Conservation (phyloP, 495 filamentous ascomycete species). For the Aspergillus carlsbadensis region DNA sequence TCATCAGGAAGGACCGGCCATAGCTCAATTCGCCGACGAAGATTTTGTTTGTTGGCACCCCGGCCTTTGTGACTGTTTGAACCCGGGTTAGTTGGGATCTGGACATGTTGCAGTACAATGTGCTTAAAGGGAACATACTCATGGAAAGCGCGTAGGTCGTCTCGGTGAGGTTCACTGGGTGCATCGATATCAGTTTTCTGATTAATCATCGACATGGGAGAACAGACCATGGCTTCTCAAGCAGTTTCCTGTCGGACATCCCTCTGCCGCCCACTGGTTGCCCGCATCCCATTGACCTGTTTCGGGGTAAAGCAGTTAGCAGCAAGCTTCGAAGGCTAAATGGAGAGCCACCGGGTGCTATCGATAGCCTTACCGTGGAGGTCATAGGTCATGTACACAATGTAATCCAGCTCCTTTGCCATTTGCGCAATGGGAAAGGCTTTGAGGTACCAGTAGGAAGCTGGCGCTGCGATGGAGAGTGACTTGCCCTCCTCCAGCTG, state of each 20-base stretch:
- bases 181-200: too few species aligned
- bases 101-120: too few species aligned
- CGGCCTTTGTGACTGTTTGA: slow-evolving; percentile 50
- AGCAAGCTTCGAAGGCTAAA: background rate
- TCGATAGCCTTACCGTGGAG: slow-evolving; percentile 30
- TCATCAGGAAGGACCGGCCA: slow-evolving; percentile 8
- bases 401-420: slow-evolving; percentile 26
- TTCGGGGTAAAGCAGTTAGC: background rate
- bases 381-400: slow-evolving; percentile 41
- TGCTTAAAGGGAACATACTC: slow-evolving; percentile 12
- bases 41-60: slow-evolving; percentile 40
- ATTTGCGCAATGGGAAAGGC: slow-evolving; percentile 30
- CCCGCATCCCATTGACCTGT: slow-evolving; percentile 30
- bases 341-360: background rate
- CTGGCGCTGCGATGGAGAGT: slow-evolving; percentile 22
- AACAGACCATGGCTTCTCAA: slow-evolving; percentile 30
- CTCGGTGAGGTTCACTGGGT: slow-evolving; percentile 40
- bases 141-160: slow-evolving; percentile 37
- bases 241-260: slow-evolving; percentile 39
- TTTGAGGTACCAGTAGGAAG: slow-evolving; percentile 36
- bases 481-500: background rate
- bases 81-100: too few species aligned
- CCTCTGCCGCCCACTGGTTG: slow-evolving; percentile 20
- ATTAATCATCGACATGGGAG: too few species aligned
- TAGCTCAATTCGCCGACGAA: slow-evolving; percentile 39